Evolutionary conservation across 345 rosid genomes (phyloP).

Genomic region (Trapa bicornis): DNA sequence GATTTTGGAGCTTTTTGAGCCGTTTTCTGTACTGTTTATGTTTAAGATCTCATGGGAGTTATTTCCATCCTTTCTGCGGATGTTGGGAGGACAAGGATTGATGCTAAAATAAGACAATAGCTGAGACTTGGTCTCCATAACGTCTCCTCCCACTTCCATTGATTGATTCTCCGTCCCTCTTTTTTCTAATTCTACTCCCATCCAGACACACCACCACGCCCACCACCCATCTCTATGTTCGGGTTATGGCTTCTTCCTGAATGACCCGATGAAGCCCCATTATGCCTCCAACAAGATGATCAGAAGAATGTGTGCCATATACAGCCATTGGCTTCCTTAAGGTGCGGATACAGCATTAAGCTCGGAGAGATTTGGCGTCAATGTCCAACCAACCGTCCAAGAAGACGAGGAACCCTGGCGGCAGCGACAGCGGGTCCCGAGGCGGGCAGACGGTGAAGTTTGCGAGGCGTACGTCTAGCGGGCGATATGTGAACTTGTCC

Average conservation of each 20-base stretch:
- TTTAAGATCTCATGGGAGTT: no score
- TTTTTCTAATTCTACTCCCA: background rate
- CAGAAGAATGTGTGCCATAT: background rate
- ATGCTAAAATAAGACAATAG: no score
- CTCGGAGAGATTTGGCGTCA: constrained; percentile 33
- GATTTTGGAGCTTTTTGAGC: no score
- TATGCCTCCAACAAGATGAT: background rate
- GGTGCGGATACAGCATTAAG: background rate
- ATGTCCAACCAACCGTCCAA: constrained; percentile 45
- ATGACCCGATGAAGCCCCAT: background rate
- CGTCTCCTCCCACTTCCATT: background rate
- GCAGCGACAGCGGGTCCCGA: constrained; percentile 6
- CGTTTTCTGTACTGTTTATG: no score
- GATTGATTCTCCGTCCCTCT: background rate
- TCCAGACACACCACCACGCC: background rate
- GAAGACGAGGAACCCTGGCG: constrained; percentile 43
- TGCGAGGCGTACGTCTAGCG: constrained; percentile 81
- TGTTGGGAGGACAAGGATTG: no score
- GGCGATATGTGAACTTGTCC: constrained; percentile 80
- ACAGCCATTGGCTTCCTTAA: background rate
- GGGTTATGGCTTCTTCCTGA: background rate
- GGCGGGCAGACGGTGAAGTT: constrained; percentile 80
- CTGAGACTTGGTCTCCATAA: no score
- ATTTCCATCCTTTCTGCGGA: no score
- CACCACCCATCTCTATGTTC: background rate